These are phyloP conservation scores for Cenchrus purpureus DNA, from an alignment of 176 grass and related monocot species.

Conservation along the genomic window DNA sequence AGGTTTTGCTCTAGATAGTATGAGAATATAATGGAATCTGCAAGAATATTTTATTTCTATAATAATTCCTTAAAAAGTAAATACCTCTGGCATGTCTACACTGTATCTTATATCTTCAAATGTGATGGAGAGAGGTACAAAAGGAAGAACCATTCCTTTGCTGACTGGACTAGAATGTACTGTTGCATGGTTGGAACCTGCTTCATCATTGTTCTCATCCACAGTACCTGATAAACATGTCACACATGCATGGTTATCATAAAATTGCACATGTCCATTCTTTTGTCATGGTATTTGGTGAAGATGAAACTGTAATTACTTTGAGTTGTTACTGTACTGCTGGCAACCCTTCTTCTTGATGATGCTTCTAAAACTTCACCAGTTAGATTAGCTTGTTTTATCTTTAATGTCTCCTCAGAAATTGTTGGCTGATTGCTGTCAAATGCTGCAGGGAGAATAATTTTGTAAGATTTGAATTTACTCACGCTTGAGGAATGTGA, in stretches of 20 bases:
- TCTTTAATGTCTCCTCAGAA: conserved; percentile 65
- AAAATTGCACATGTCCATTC: conserved; percentile 12
- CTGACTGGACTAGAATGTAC: conserved; percentile 44
- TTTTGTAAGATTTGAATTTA: conserved; percentile 16
- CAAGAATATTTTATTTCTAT: neutral
- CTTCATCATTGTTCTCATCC: conserved; percentile 33
- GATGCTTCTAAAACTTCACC: conserved; percentile 55
- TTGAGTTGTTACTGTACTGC: conserved; percentile 21
- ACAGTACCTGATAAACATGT: conserved; percentile 29
- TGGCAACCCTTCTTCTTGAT: conserved; percentile 36
- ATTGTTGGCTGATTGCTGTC: conserved; percentile 60
- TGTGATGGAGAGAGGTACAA: conserved; percentile 63
- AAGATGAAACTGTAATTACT: conserved; percentile 39
- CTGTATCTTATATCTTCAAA: conserved; percentile 82
- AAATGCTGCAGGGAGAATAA: conserved; percentile 48
- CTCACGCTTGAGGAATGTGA: conserved; percentile 76
- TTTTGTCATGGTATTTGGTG: neutral
- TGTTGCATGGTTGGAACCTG: conserved; percentile 35
- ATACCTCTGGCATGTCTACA: conserved; percentile 84
- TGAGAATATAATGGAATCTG: neutral
- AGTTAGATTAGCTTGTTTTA: conserved; percentile 66
- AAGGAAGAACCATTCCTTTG: conserved; percentile 92
- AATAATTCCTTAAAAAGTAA: conserved; percentile 26
- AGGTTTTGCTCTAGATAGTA: conserved; percentile 1
- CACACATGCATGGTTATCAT: conserved; percentile 26